These are phyloP conservation scores for Scutellaria galericulata DNA, from an alignment of 257 asterid species.

Conservation along the genomic window DNA sequence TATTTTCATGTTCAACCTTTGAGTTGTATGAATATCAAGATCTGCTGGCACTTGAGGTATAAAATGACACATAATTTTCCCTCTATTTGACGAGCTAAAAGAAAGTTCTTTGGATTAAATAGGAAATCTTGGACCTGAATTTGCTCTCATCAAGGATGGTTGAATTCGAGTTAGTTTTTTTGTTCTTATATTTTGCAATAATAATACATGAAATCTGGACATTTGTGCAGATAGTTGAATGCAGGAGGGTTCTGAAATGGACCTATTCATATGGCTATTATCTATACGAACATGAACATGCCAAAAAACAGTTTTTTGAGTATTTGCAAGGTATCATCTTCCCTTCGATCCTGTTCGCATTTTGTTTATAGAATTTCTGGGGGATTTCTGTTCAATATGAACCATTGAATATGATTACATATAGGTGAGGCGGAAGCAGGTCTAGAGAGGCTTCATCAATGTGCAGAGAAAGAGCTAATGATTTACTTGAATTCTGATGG, in stretches of 20 bases:
- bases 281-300: slow-evolving; percentile 71
- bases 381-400: slow-evolving; percentile 21
- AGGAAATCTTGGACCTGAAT: slow-evolving; percentile 21
- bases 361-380: slow-evolving; percentile 6
- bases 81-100: background rate
- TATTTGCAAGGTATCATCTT: slow-evolving; percentile 81
- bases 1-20: slow-evolving; percentile 6
- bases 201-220: slow-evolving; percentile 25
- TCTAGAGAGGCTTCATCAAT: slow-evolving; percentile 97
- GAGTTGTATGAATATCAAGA: background rate
- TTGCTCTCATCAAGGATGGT: slow-evolving; percentile 1
- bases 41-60: slow-evolving; percentile 18
- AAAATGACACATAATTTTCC: background rate
- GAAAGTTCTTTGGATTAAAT: background rate
- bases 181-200: slow-evolving; percentile 21
- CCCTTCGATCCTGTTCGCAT: slow-evolving; percentile 27
- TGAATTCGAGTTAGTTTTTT: slow-evolving; percentile 5
- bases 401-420: slow-evolving; percentile 13
- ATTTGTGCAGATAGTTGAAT: slow-evolving; percentile 85
- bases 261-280: slow-evolving; percentile 96
- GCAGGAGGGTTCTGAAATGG: slow-evolving; percentile 97
- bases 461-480: slow-evolving; percentile 94
- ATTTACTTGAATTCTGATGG: slow-evolving; percentile 61
- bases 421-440: slow-evolving; percentile 99
- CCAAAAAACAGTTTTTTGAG: slow-evolving; percentile 87